Conservation (phyloP, 352 stramenopile species). For the Aphanomyces astaci region DNA sequence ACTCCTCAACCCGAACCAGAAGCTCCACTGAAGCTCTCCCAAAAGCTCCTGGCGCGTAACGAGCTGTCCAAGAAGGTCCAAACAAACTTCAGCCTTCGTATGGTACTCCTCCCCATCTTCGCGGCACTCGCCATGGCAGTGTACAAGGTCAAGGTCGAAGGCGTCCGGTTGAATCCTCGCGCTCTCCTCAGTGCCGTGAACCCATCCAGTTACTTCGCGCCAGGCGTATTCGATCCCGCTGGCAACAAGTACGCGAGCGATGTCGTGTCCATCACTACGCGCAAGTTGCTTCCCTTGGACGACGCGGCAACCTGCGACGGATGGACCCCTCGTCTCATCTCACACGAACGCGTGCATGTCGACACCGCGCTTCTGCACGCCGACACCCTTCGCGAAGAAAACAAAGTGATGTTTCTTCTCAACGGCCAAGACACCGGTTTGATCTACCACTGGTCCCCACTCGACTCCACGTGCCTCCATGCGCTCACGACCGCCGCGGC, state of each 20-base stretch:
- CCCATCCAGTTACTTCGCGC: background rate
- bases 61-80: conserved; percentile 12
- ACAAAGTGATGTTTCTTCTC: conserved; percentile 32
- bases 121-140: conserved; percentile 1
- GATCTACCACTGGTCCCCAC: conserved; percentile 31
- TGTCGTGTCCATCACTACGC: conserved; percentile 39
- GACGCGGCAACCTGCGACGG: background rate
- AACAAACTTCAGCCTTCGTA: conserved; percentile 19
- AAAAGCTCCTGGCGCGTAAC: background rate
- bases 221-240: background rate
- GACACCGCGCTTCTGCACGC: conserved; percentile 26
- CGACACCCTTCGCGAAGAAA: conserved; percentile 10
- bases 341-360: background rate
- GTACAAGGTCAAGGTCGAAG: conserved; percentile 20
- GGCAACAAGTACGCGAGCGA: conserved; percentile 53
- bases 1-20: background rate
- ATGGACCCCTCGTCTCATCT: background rate
- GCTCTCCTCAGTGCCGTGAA: background rate
- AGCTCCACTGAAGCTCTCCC: background rate
- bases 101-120: conserved; percentile 17
- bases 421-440: conserved; percentile 58
- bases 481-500: conserved; percentile 38
- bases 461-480: conserved; percentile 32
- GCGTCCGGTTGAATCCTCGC: conserved; percentile 5
- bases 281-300: conserved; percentile 31